phyloP scores from a whole-genome alignment of 192 early-diverging fungal genomes.

The Coemansia pectinata region DNA sequence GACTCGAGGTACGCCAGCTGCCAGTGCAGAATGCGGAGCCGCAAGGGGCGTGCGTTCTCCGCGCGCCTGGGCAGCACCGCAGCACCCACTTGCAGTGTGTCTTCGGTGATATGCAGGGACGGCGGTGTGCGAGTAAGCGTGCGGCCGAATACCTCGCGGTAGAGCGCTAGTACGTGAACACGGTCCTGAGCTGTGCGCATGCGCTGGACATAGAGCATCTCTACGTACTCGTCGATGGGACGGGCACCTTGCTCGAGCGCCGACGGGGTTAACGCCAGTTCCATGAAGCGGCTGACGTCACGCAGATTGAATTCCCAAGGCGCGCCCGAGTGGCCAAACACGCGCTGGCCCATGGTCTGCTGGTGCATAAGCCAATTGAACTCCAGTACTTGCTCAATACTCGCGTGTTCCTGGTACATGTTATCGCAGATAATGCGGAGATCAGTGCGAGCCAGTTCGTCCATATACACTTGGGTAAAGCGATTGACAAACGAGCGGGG shows the following conservation, averaged over 20 bases:
- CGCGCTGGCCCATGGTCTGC: constrained; percentile 75
- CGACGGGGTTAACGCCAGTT: constrained; percentile 58
- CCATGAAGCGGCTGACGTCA: constrained; percentile 95
- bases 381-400: constrained; percentile 36
- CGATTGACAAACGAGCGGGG: constrained; percentile 97
- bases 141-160: constrained; percentile 58
- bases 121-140: constrained; percentile 10
- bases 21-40: constrained; percentile 67
- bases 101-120: constrained; percentile 55
- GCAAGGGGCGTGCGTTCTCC: constrained; percentile 21
- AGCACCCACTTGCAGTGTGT: constrained; percentile 62
- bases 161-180: constrained; percentile 57
- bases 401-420: constrained; percentile 55
- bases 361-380: constrained; percentile 89
- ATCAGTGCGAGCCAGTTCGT: constrained; percentile 77
- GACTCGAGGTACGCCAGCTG: constrained; percentile 70
- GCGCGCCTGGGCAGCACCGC: constrained; percentile 59
- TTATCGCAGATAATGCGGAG: constrained; percentile 71
- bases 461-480: constrained; percentile 94
- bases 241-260: constrained; percentile 14
- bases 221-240: constrained; percentile 62
- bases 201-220: constrained; percentile 85
- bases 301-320: constrained; percentile 99
- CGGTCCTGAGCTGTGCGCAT: constrained; percentile 86
- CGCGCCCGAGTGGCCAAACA: constrained; percentile 73